Base-by-base conservation (phyloP, 208 protist genomes). In the Acanthamoeba healyi region DNA sequence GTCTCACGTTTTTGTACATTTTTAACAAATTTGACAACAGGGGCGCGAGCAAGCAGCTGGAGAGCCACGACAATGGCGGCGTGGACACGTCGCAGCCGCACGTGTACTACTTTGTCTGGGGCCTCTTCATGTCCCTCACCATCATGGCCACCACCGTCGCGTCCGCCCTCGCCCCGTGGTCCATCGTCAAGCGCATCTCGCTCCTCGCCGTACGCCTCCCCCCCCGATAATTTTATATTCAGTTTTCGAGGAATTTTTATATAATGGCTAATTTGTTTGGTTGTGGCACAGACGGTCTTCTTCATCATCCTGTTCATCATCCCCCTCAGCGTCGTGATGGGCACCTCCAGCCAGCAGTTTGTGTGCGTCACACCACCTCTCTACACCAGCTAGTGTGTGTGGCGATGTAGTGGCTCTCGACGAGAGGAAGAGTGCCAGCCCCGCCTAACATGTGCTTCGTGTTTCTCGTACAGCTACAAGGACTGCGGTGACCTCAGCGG, bases 291-390 rank as follows among this genome's bases (percentile, higher is more conserved):
- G 70, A 38, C 38, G 5, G 24, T 79, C 70, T 79, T 32, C 70
- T 79, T 79, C 70, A 44, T 79, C 70, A 46, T 79, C n/a, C 36
- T 79, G 70, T 44, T 79, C 34, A n/a, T n/a, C 70, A 79, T 79
- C 42, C 70, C 70, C 24, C 34, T 79, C 36, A 79, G 34, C 70
- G 38, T 79, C 70, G 70, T 79, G 70, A 79, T 79, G 70, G 70
- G 36, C 42, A 5, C 9, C 4, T 29, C 12, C 70, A 79, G 70
- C 70, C 14, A 10, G 29, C 24, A 79, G 70, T n/a, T 79, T 44
- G 70, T 4, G 70, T 79, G 42, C 70, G 32, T 32, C 5, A 54
- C 15, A 15, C 70, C 4, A 12, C 58, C 58, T 67, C n/a, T 24
- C n/a, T 7, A 29, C 15, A 6, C 58, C n/a, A 67, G 15, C 14